These are phyloP conservation scores for Colletotrichum tanaceti DNA, from an alignment of 2,329 filamentous ascomycete species.

Conservation along the genomic window DNA sequence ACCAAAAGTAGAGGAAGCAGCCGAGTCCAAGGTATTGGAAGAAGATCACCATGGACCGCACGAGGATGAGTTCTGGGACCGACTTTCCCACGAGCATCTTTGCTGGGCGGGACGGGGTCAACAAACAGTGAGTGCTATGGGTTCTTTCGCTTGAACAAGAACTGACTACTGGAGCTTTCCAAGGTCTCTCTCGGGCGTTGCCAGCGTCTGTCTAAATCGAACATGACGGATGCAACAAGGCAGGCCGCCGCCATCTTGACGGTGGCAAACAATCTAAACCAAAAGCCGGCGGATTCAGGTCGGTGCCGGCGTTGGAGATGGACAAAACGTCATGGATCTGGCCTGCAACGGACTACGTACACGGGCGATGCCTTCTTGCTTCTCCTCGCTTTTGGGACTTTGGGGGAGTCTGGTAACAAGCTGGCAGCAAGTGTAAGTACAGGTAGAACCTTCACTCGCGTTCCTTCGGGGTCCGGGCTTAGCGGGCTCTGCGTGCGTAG, in stretches of 20 bases:
- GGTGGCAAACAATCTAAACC: neutral
- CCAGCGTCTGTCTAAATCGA: neutral
- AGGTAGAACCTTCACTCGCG: constrained; percentile 7
- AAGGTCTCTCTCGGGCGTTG: neutral
- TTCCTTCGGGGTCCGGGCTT: constrained; percentile 5
- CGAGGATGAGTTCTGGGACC: constrained; percentile 34
- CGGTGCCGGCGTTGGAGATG: constrained; percentile 24
- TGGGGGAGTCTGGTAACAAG: neutral
- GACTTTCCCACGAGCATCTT: constrained; percentile 37
- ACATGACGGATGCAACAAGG: neutral
- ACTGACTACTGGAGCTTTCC: neutral
- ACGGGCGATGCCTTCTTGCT: constrained; percentile 19
- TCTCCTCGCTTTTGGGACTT: constrained; percentile 23
- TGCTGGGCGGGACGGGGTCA: neutral
- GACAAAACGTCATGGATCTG: constrained; percentile 32
- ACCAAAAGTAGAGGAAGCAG: constrained; percentile 43
- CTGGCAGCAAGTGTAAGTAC: neutral
- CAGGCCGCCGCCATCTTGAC: constrained; percentile 18
- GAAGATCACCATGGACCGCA: constrained; percentile 30
- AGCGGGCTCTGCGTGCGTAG: neutral
- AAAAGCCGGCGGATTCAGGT: neutral
- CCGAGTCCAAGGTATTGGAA: constrained; percentile 38
- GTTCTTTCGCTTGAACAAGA: neutral
- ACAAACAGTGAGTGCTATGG: neutral
- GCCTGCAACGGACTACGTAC: neutral